Conservation (phyloP, 2,329 filamentous ascomycete genomes). For the Nemania diffusa region DNA sequence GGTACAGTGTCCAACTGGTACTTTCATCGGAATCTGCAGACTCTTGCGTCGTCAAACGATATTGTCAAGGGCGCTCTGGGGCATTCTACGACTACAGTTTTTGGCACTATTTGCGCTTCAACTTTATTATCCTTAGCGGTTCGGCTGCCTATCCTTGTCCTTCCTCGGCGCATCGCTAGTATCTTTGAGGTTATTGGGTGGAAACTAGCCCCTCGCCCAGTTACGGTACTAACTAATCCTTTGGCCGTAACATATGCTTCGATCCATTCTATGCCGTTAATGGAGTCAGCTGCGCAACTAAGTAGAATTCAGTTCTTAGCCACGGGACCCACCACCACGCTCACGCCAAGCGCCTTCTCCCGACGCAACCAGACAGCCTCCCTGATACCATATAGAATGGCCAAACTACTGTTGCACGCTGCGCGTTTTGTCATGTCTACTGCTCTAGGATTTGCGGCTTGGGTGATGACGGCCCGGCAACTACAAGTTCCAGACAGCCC, state of each 20-base stretch:
- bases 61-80: constrained; percentile 84
- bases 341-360: constrained; percentile 66
- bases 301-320: constrained; percentile 85
- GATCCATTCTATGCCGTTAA: constrained; percentile 88
- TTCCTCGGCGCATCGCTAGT: constrained; percentile 74
- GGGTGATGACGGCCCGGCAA: constrained; percentile 90
- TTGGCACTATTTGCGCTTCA: constrained; percentile 91
- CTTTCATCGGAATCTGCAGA: constrained; percentile 88
- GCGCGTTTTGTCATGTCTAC: constrained; percentile 92
- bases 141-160: constrained; percentile 83
- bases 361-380: constrained; percentile 57
- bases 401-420: constrained; percentile 90
- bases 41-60: constrained; percentile 79
- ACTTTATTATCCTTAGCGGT: constrained; percentile 84
- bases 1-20: constrained; percentile 99
- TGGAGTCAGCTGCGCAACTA: constrained; percentile 80
- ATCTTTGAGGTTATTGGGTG: constrained; percentile 79
- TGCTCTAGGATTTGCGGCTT: constrained; percentile 91
- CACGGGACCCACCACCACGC: constrained; percentile 77
- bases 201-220: constrained; percentile 83
- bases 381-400: constrained; percentile 87
- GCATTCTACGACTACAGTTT: constrained; percentile 86
- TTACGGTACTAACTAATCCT: constrained; percentile 88
- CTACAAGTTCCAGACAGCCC: constrained; percentile 66
- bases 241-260: constrained; percentile 92